phyloP scores from a whole-genome alignment of 176 grass and related monocot genomes.

The Zea mays region DNA sequence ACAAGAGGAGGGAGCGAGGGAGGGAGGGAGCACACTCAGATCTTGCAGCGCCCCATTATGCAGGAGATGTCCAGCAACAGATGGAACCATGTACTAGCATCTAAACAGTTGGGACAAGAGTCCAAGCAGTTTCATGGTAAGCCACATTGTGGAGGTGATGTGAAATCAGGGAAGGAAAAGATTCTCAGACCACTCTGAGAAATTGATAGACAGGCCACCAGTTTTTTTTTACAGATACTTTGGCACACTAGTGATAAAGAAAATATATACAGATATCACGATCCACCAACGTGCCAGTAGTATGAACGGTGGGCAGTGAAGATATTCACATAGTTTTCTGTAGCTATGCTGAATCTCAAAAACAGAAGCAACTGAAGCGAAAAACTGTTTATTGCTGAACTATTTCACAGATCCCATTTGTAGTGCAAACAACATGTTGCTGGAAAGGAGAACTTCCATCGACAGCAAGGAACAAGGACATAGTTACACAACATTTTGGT shows the following conservation, averaged over 20 bases:
- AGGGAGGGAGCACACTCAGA: slow-evolving; percentile 31
- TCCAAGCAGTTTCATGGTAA: slow-evolving; percentile 27
- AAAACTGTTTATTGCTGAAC: neutral
- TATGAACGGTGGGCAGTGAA: neutral
- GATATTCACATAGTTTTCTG: neutral
- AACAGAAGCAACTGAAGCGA: neutral
- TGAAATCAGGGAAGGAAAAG: slow-evolving; percentile 27
- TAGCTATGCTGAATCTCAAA: slow-evolving; percentile 6
- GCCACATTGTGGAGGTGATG: slow-evolving; percentile 8
- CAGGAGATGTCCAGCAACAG: slow-evolving; percentile 36
- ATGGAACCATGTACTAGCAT: slow-evolving; percentile 43
- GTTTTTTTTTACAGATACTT: slow-evolving; percentile 11
- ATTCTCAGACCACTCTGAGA: slow-evolving; percentile 14
- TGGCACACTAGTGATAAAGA: slow-evolving; percentile 15
- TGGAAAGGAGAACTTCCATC: slow-evolving; percentile 31
- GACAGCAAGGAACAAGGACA: neutral
- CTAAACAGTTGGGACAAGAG: slow-evolving; percentile 42
- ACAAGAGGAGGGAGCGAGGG: slow-evolving; percentile 8
- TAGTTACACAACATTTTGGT: slow-evolving; percentile 35
- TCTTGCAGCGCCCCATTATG: slow-evolving; percentile 47
- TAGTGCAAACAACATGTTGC: slow-evolving; percentile 2
- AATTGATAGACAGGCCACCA: slow-evolving; percentile 1
- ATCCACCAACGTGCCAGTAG: neutral
- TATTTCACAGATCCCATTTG: slow-evolving; percentile 8
- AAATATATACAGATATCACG: neutral